Base-by-base conservation (phyloP, 1,139 yeast species). In the Protomyces arabidopsidicola region DNA sequence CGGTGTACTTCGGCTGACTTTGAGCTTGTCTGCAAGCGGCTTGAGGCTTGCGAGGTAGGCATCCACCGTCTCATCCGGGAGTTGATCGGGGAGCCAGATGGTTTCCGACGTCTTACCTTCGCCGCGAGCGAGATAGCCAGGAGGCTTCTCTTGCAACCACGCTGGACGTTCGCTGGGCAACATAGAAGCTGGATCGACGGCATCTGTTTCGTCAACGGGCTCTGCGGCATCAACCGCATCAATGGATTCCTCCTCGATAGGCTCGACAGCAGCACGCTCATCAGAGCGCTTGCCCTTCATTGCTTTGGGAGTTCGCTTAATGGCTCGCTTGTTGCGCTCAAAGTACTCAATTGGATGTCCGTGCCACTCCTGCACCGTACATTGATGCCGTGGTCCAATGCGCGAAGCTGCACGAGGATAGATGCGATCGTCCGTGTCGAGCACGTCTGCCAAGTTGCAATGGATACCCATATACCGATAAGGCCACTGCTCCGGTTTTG, bases 111-210 rank as follows among this genome's bases (percentile, higher is more conserved):
- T 88, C 35, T 81, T 84, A 70, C 86, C 90, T 1, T 82, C 84
- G 0, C 98, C 98, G 70, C 98, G 80, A 69, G 90, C 96, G n/a
- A 87, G 76, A 71, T 87, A 89, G 0, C 96, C 96, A 64, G 79
- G 78, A 0, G 96, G 96, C 67, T 86, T 77, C 2, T 86, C 88
- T 71, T 87, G 91, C 51, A 88, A 75, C 96, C 96, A 89, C 0
- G 81, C 81, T 16, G 59, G 59, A 10, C 64, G 50, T 24, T 45
- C 59, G 12, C 50, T 63, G 2, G 58, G 50, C 34, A 58, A 38
- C 24, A 56, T 24, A 3, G 55, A 12, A 10, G 42, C 60, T 5
- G 31, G 48, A 27, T 45, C 60, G 4, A 20, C 8, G 18, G 38
- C 53, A 3, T 45, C 36, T 6, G 42, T 8, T 20, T 16, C 52